Evolutionary conservation across 331 rosid species (phyloP).

Genomic region (Rhamnella rubrinervis): DNA sequence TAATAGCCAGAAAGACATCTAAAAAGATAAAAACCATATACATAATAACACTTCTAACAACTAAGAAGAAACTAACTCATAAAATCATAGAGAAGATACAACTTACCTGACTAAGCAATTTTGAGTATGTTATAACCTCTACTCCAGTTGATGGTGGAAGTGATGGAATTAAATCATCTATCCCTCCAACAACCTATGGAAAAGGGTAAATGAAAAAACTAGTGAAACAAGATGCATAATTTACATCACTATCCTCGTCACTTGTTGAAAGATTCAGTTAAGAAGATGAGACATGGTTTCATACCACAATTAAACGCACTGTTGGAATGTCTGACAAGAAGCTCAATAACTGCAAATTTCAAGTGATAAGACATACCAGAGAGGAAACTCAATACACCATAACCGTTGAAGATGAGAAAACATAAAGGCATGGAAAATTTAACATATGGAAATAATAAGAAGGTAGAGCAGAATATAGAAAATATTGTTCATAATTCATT

Average conservation of each 20-base stretch:
- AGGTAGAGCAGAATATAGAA: neutral
- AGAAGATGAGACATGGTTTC: constrained; percentile 27
- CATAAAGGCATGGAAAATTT: neutral
- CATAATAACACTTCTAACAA: no score
- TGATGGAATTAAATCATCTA: constrained; percentile 78
- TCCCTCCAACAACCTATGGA: constrained; percentile 82
- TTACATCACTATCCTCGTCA: constrained; percentile 4
- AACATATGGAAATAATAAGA: no score
- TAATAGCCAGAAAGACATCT: no score
- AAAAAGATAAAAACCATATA: no score
- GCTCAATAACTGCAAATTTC: constrained; percentile 77
- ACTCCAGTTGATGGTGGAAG: constrained; percentile 80
- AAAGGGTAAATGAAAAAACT: constrained; percentile 22
- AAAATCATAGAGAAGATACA: constrained; percentile 13
- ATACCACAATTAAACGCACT: constrained; percentile 88
- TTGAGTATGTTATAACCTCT: constrained; percentile 70
- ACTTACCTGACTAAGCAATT: constrained; percentile 73
- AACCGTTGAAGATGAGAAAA: neutral
- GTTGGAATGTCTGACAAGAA: constrained; percentile 80
- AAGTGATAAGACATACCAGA: constrained; percentile 28
- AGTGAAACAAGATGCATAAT: constrained; percentile 7
- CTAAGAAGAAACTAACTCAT: constrained; percentile 12
- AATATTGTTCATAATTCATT: neutral
- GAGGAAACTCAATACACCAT: constrained; percentile 22
- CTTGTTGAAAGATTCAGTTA: constrained; percentile 1